Conservation (phyloP, 176 grass and related monocot species). For the Hordeum marinum region DNA sequence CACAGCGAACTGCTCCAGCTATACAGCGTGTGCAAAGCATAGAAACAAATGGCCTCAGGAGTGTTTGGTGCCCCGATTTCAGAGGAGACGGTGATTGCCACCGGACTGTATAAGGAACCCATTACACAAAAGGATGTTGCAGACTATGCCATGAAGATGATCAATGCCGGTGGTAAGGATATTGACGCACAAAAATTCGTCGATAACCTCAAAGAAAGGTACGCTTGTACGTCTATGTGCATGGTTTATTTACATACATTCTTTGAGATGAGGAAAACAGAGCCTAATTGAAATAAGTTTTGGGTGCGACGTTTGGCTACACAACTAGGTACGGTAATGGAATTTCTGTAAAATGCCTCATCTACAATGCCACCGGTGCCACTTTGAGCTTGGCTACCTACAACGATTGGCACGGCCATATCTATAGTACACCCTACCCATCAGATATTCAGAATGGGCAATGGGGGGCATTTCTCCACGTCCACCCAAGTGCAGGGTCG, state of each 20-base stretch:
- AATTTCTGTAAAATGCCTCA: constrained; percentile 10
- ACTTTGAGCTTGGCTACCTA: not conserved
- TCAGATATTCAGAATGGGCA: constrained; percentile 12
- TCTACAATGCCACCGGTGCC: constrained; percentile 15
- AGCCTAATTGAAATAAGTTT: too few relatives aligned
- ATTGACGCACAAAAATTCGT: not conserved
- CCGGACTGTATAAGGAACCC: not conserved
- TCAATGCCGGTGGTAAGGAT: not conserved
- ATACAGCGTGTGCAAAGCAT: too few relatives aligned
- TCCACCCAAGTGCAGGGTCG: not conserved
- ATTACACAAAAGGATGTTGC: not conserved
- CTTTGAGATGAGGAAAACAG: too few relatives aligned
- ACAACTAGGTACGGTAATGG: not conserved
- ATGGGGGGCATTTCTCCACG: constrained; percentile 13
- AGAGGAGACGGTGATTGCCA: not conserved
- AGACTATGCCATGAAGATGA: not conserved
- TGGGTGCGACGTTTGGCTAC: too few relatives aligned
- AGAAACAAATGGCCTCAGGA: not conserved
- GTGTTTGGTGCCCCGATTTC: not conserved
- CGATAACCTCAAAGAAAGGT: not conserved
- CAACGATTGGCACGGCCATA: not conserved
- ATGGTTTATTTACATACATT: too few relatives aligned
- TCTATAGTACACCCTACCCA: constrained; percentile 13
- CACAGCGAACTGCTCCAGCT: too few relatives aligned
- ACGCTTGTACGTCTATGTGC: too few relatives aligned